Evolutionary conservation across 2,329 filamentous ascomycete genomes (phyloP), one percentile per base, ranked within the genome.

Genomic region (Fusarium incarnatum): DNA sequence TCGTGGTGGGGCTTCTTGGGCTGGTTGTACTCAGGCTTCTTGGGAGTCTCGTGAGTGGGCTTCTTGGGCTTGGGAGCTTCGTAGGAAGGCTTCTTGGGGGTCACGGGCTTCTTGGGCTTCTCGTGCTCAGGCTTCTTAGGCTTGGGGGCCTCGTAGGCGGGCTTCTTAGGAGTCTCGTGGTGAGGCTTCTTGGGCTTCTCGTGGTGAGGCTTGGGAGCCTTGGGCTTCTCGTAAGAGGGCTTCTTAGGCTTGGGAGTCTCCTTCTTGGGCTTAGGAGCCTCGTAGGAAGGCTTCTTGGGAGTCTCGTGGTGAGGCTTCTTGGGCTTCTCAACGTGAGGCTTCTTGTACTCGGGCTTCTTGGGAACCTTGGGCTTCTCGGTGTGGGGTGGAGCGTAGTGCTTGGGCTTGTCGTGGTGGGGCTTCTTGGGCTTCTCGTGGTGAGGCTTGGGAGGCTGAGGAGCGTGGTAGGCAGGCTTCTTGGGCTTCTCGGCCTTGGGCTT

Each of bases 381-480:
- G 20, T 53, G 49, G 20, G 48, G 37, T n/a, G 34, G 34, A 37
- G 34, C 34, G 34, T 37, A 37, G 34, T 37, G 34, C 40, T 54
- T 27, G 3, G 50, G 50, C 50, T 54, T 53, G 25, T 28, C 30
- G 20, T 52, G 34, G 8, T 22, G 28, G 28, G 27, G 27, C 34
- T 37, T 37, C 50, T 59, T 44, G 11, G 60, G 60, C 44, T 64
- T 34, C 60, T 64, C 46, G 27, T 65, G 45, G 32, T 64, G 27
- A 56, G 58, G 45, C 42, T 58, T 59, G 15, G 42, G 32, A n/a
- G 34, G 34, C 34, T 37, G 34, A 37, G 34, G 34, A 37, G 34
- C 34, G 34, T 37, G 34, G 34, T 37, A 37, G 3, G 16, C 34
- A n/a, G 34, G 34, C 34, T 37, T 37, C 50, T 59, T 44, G 11